Evolutionary conservation across 1,284 basidiomycete species (phyloP), one percentile per base, ranked within the genome.

Genomic region (Ustilago xerochloae): DNA sequence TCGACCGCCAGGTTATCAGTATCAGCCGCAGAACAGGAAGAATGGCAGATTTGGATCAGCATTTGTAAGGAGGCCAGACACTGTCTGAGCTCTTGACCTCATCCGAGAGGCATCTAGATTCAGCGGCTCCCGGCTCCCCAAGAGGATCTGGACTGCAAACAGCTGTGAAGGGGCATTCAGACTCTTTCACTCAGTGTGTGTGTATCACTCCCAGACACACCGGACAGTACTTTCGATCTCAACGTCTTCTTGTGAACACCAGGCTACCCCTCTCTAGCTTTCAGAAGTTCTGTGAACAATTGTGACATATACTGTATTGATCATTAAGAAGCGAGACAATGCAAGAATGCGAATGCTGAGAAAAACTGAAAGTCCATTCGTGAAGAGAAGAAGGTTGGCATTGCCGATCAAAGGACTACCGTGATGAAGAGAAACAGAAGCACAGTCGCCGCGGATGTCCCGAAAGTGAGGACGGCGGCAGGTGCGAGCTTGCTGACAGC

Each of bases 351-450:
- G 22, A 55, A 49, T 53, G 35, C 38, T 20, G 33, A 20, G 9
- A n/a, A 16, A 53, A 24, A 26, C 8, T 7, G 18, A 36, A 28
- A 32, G 53, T 56, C 54, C 61, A 30, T 47, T n/a, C n/a, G 29
- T 33, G 18, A 13, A n/a, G 15, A 32, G 29, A 4, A 20, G 8
- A 5, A 15, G 18, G 9, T 16, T 13, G 12, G 6, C 4, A 38
- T 18, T 6, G 10, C n/a, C 47, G 13, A 6, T 45, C 28, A 60
- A 24, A 63, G 28, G n/a, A 30, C 41, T 7, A 63, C 6, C 0
- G 43, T 24, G 16, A 49, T 38, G 35, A 68, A 18, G 9, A 63
- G 20, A 48, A 41, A 46, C 1, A 32, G 16, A 3, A 46, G 35
- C 16, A 59, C n/a, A 9, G 55, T 29, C 2, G n/a, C 29, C 8